Evolutionary conservation across 2,329 filamentous ascomycete genomes (phyloP).

Genomic region (Exophiala viscosa): DNA sequence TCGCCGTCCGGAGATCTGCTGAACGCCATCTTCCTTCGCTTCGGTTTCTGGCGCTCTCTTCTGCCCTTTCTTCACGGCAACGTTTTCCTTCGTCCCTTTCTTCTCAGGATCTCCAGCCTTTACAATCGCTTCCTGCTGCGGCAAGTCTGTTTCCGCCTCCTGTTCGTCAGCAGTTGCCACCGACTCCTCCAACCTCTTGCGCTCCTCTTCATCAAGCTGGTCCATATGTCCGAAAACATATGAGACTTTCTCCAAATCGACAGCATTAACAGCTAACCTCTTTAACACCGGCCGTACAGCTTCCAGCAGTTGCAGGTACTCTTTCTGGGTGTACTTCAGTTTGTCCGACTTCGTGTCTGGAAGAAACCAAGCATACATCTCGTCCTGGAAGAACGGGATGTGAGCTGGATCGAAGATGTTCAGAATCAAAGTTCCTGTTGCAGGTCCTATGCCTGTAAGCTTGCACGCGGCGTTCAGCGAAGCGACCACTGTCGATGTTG

Average conservation of each 20-base stretch:
- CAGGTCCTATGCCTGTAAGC: constrained; percentile 41
- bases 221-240: constrained; percentile 26
- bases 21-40: constrained; percentile 1
- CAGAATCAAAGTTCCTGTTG: constrained; percentile 42
- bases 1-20: constrained; percentile 7
- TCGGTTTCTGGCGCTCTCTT: constrained; percentile 4
- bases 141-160: too few species aligned
- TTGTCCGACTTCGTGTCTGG: constrained; percentile 32
- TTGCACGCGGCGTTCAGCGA: constrained; percentile 36
- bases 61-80: not conserved
- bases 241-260: constrained; percentile 25
- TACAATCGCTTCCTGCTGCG: too few species aligned
- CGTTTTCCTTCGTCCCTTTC: not conserved
- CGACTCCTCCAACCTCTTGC: constrained; percentile 9
- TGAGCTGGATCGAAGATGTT: constrained; percentile 32
- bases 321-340: constrained; percentile 40
- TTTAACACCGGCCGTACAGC: constrained; percentile 12
- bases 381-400: constrained; percentile 44
- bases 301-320: constrained; percentile 33
- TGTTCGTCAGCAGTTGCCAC: not conserved
- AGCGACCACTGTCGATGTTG: constrained; percentile 13
- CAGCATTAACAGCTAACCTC: constrained; percentile 13
- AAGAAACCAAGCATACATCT: constrained; percentile 41
- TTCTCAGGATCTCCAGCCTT: too few species aligned
- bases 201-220: constrained; percentile 12